Conservation (phyloP, 306 rosid species). For the Vachellia collinsii region DNA sequence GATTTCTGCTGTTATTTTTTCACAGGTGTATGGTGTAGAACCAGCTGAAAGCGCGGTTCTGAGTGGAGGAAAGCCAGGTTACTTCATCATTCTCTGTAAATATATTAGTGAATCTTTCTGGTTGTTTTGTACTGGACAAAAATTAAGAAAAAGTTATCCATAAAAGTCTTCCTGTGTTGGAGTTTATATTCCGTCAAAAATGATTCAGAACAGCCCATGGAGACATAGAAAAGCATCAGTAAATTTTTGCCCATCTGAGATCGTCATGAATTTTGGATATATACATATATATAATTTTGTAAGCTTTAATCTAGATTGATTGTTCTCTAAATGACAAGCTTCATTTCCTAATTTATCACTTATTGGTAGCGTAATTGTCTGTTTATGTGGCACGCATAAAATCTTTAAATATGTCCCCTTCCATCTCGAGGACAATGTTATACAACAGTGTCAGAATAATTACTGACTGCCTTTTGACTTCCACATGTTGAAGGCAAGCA, state of each 20-base stretch:
- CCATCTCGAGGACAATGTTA: slow-evolving; percentile 9
- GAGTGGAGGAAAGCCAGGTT: slow-evolving; percentile 80
- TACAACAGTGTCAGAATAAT: background rate
- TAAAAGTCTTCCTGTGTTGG: background rate
- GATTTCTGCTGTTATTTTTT: background rate
- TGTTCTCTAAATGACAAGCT: background rate
- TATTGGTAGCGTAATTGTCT: background rate
- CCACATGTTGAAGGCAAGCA: slow-evolving; percentile 60
- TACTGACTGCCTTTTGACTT: slow-evolving; percentile 19
- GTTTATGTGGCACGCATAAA: background rate
- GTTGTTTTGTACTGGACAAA: slow-evolving; percentile 16
- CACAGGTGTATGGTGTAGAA: slow-evolving; percentile 78
- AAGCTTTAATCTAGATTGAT: background rate
- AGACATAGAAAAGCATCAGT: background rate
- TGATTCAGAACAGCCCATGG: background rate
- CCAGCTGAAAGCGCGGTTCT: slow-evolving; percentile 81
- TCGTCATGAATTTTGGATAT: background rate
- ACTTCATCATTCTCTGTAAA: slow-evolving; percentile 25
- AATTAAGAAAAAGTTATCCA: background rate
- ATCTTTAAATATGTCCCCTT: background rate
- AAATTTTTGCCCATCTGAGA: background rate
- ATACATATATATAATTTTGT: background rate
- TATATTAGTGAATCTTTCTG: background rate
- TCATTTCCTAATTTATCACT: slow-evolving; percentile 2
- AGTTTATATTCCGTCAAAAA: slow-evolving; percentile 8